Conservation (phyloP, 345 rosid genomes). For the Citrus maxima region DNA sequence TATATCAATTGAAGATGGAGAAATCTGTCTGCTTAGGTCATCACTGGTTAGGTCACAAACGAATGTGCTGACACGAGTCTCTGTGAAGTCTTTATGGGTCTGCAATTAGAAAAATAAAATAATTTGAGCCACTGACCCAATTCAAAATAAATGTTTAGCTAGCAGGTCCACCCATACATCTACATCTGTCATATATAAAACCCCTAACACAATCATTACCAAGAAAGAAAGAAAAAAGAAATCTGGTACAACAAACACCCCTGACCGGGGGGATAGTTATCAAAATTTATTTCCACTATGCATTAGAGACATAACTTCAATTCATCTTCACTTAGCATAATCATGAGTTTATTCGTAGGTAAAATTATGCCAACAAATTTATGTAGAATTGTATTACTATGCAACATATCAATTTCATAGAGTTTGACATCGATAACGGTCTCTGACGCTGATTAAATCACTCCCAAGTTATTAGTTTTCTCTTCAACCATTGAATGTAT, state of each 20-base stretch:
- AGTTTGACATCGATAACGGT: background rate
- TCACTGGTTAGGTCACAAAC: conserved; percentile 78
- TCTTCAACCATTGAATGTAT: background rate
- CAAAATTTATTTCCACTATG: background rate
- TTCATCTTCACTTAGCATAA: background rate
- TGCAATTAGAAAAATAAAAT: conserved; percentile 33
- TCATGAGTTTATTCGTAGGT: background rate
- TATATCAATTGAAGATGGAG: conserved; percentile 77
- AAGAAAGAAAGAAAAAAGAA: background rate
- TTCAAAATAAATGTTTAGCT: conserved; percentile 5
- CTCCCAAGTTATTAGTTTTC: background rate
- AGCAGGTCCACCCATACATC: background rate
- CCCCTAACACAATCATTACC: background rate
- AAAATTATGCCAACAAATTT: background rate
- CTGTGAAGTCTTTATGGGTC: conserved; percentile 76
- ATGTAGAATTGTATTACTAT: background rate
- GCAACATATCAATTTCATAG: background rate
- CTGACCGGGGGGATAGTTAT: too few species aligned
- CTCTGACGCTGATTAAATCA: background rate
- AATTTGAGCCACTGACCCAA: background rate
- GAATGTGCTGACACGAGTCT: conserved; percentile 55
- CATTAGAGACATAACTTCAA: background rate
- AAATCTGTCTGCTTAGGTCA: conserved; percentile 62
- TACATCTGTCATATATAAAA: background rate
- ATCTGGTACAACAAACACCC: background rate